These are phyloP conservation scores for Mortierella sp. DNA, from an alignment of 371 early-diverging fungal species.

Conservation along the genomic window DNA sequence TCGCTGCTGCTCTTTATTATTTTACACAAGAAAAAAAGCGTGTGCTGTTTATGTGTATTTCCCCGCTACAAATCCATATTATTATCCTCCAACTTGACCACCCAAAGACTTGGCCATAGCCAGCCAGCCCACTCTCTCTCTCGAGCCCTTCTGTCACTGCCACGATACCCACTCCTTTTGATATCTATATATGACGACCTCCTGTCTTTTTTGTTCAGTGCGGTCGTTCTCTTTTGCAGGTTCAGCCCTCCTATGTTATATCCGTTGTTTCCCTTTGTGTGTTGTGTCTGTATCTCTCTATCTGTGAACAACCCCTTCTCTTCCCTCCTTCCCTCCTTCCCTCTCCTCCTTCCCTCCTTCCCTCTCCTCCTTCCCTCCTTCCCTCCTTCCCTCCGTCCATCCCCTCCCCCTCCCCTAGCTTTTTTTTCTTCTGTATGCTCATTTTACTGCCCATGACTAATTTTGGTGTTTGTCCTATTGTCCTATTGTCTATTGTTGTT, in stretches of 20 bases:
- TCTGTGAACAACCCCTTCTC: no score
- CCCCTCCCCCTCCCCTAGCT: not conserved
- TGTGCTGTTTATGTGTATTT: not conserved
- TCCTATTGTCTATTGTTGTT: slow-evolving; percentile 19
- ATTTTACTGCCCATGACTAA: not conserved
- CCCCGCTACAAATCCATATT: not conserved
- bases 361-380: not conserved
- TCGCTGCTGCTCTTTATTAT: slow-evolving; percentile 2
- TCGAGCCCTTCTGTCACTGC: not conserved
- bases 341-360: not conserved
- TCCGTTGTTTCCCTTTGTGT: no score
- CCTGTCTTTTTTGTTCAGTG: no score
- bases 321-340: not conserved
- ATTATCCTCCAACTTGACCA: not conserved
- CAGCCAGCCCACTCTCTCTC: not conserved
- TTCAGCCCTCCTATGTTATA: no score
- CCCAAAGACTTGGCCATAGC: no score
- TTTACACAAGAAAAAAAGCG: not conserved
- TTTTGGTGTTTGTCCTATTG: not conserved
- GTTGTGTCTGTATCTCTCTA: no score
- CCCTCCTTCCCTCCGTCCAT: not conserved
- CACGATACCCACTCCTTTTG: slow-evolving; percentile 4
- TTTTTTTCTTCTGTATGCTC: not conserved
- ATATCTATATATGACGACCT: no score
- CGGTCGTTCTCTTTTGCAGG: no score